Conservation (phyloP, 2,329 filamentous ascomycete species). For the Colletotrichum sansevieriae region DNA sequence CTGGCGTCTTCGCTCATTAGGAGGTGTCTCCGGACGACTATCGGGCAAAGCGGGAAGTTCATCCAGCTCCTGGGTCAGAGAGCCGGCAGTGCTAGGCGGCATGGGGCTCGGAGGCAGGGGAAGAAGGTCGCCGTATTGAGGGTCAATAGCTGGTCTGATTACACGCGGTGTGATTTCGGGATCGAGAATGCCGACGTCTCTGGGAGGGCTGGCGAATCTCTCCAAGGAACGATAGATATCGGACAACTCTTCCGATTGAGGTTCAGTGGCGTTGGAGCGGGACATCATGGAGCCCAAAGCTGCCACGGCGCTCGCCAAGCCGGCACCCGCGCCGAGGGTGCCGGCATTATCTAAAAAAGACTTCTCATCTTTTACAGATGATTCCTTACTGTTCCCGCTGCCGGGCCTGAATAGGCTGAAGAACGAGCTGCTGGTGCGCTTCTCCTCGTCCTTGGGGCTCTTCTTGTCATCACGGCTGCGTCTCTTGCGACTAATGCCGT, state of each 20-base stretch:
- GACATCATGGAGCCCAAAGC: slow-evolving; percentile 55
- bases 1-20: slow-evolving; percentile 58
- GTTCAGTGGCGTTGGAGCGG: slow-evolving; percentile 61
- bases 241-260: slow-evolving; percentile 53
- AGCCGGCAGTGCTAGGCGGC: slow-evolving; percentile 70
- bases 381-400: slow-evolving; percentile 52
- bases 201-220: slow-evolving; percentile 30
- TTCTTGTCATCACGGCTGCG: slow-evolving; percentile 52
- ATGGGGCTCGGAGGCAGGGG: slow-evolving; percentile 74
- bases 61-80: slow-evolving; percentile 56
- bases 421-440: slow-evolving; percentile 58
- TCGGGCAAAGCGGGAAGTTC: slow-evolving; percentile 69
- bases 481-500: slow-evolving; percentile 46
- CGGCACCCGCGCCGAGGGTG: slow-evolving; percentile 78
- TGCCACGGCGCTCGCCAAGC: slow-evolving; percentile 66
- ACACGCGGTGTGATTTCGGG: slow-evolving; percentile 69
- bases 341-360: slow-evolving; percentile 80
- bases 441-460: slow-evolving; percentile 55
- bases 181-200: slow-evolving; percentile 59
- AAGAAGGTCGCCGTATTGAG: slow-evolving; percentile 74
- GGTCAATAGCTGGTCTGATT: slow-evolving; percentile 76
- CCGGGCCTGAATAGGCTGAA: slow-evolving; percentile 63
- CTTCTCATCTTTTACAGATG: slow-evolving; percentile 50
- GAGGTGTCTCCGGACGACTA: slow-evolving; percentile 70
- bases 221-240: slow-evolving; percentile 5